Evolutionary conservation across 257 asterid species (phyloP).

Genomic region (Lantana camara): DNA sequence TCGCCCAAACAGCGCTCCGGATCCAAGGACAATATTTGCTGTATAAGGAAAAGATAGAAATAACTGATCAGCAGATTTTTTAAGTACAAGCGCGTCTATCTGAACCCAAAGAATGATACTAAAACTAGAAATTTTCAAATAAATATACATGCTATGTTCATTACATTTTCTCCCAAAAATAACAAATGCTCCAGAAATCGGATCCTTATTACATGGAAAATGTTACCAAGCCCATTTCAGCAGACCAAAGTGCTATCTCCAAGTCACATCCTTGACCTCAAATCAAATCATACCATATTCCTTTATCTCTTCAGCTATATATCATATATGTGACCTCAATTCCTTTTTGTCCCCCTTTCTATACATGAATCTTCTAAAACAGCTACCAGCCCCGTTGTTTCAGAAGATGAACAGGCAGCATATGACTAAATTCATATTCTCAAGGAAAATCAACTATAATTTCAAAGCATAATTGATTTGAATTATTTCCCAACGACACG

Average conservation of each 20-base stretch:
- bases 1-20: slow-evolving; percentile 84
- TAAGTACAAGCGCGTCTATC: slow-evolving; percentile 15
- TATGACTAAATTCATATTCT: not conserved
- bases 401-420: not conserved
- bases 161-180: too few relatives aligned
- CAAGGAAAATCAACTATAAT: not conserved
- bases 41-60: slow-evolving; percentile 21
- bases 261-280: not conserved
- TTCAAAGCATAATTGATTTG: not conserved
- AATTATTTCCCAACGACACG: not conserved
- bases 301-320: not conserved
- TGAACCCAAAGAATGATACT: slow-evolving; percentile 1
- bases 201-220: not conserved
- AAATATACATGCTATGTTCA: not conserved
- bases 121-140: not conserved
- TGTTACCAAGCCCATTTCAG: not conserved
- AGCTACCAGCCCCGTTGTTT: too few relatives aligned
- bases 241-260: not conserved
- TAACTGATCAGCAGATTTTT: slow-evolving; percentile 11
- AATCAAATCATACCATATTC: not conserved
- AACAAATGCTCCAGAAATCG: not conserved
- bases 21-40: slow-evolving; percentile 80
- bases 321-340: not conserved
- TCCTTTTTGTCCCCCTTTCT: too few relatives aligned
- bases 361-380: too few relatives aligned